Base-by-base conservation (phyloP, 1,284 basidiomycete species). In the Tilletia indica region DNA sequence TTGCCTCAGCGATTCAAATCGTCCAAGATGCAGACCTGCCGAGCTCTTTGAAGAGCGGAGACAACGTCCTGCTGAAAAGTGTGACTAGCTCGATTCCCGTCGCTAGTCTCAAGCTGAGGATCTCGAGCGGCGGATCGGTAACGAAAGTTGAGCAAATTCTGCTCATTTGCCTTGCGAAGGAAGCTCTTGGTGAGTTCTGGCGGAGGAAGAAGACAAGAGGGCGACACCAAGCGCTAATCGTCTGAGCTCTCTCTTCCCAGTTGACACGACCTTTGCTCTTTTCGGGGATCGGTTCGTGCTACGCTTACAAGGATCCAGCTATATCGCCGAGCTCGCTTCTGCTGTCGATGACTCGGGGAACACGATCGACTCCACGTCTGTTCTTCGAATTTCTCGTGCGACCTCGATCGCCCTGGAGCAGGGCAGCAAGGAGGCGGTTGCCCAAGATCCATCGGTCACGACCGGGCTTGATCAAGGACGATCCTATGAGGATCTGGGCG, bases 401-500 rank as follows among this genome's bases (percentile, higher is more conserved):
- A 77, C 79, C 45, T 68, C 66, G n/a, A 47, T 84, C 11, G 70
- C 69, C 12, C 68, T 85, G 1, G 72, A 68, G 66, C 63, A 76
- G 39, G 72, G 73, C 19, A 51, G 61, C 21, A 70, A 70, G 56
- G 73, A 69, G 39, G 56, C 51, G 64, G 66, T 71, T 0, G 51
- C 38, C 4, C 67, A 71, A 2, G 70, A 70, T n/a, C 56, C 67
- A 0, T 77, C 72, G 38, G 78, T 81, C 51, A 76, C 25, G 91
- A 90, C 91, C 82, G 86, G 87, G 9, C 14, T 14, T 8, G 34
- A 11, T 39, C 16, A 9, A 34, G 19, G 36, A 19, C 16, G 12
- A 1, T 25, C 61, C 1, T 64, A 64, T 21, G 61, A 64, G 36
- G 88, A 89, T 16, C 90, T 99, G 19, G 97, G 97, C 36, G 97